Conservation (phyloP, 2,329 filamentous ascomycete species). For the Aspergillus transmontanensis region DNA sequence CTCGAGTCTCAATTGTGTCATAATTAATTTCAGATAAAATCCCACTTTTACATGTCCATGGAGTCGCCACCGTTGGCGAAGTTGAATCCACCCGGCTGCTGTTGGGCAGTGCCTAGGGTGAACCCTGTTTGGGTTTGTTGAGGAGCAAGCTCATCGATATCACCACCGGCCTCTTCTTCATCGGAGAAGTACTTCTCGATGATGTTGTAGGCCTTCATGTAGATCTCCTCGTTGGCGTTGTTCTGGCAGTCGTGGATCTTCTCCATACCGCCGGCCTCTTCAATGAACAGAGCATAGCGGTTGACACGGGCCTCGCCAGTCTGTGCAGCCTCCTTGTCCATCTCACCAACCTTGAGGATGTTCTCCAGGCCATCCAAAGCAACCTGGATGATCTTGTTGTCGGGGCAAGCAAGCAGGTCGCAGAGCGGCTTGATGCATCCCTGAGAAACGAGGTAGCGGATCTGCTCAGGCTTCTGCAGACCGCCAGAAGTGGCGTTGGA, state of each 20-base stretch:
- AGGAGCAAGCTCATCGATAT: slow-evolving; percentile 79
- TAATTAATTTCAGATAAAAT: slow-evolving; percentile 19
- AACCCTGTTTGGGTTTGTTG: slow-evolving; percentile 74
- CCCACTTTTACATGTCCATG: slow-evolving; percentile 68
- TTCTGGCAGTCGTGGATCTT: slow-evolving; percentile 99
- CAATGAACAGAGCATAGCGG: slow-evolving; percentile 95
- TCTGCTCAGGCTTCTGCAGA: slow-evolving; percentile 98
- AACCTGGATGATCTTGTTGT: slow-evolving; percentile 99
- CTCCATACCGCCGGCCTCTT: slow-evolving; percentile 98
- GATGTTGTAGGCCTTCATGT: slow-evolving; percentile 99
- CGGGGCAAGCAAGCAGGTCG: slow-evolving; percentile 90
- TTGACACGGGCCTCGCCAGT: slow-evolving; percentile 65
- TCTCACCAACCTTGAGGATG: slow-evolving; percentile 98
- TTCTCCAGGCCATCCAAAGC: slow-evolving; percentile 97
- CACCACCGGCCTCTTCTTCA: slow-evolving; percentile 78
- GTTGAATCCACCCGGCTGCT: slow-evolving; percentile 81
- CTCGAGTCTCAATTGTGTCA: slow-evolving; percentile 13
- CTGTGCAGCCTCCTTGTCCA: slow-evolving; percentile 86
- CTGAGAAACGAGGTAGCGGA: slow-evolving; percentile 88
- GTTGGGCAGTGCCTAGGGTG: slow-evolving; percentile 65
- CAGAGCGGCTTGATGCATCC: slow-evolving; percentile 98
- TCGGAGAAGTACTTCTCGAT: slow-evolving; percentile 99
- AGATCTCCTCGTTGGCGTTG: slow-evolving; percentile 99
- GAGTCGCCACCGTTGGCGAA: slow-evolving; percentile 76
- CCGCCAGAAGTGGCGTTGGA: slow-evolving; percentile 97